phyloP scores from a whole-genome alignment of 176 grass and related monocot species.

The barley (Hordeum vulgare) region MorexV3_pseudomolecules_assembly NC_058522.1:529366269-529366768 shows the following conservation, averaged over 20 bases:
- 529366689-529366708: slow-evolving; percentile 57
- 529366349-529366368: slow-evolving; percentile 33
- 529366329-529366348: slow-evolving; percentile 17
- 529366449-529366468: background rate
- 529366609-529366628: background rate
- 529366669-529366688: slow-evolving; percentile 36
- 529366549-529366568: slow-evolving; percentile 20
- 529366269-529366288: slow-evolving; percentile 51
- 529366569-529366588: slow-evolving; percentile 13
- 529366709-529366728: slow-evolving; percentile 12
- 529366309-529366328: slow-evolving; percentile 10
- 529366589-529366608: background rate
- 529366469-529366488: background rate
- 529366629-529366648: background rate
- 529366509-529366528: slow-evolving; percentile 7
- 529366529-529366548: slow-evolving; percentile 22
- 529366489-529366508: background rate
- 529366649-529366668: background rate
- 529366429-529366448: slow-evolving; percentile 24
- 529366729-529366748: slow-evolving; percentile 32
- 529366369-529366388: slow-evolving; percentile 2
- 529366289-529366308: slow-evolving; percentile 44
- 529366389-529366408: slow-evolving; percentile 35
- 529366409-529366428: slow-evolving; percentile 40
- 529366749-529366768: slow-evolving; percentile 21